These are phyloP conservation scores for Gomphus sp. DNA, from an alignment of 1,284 basidiomycete genomes.

Conservation along the genomic window DNA sequence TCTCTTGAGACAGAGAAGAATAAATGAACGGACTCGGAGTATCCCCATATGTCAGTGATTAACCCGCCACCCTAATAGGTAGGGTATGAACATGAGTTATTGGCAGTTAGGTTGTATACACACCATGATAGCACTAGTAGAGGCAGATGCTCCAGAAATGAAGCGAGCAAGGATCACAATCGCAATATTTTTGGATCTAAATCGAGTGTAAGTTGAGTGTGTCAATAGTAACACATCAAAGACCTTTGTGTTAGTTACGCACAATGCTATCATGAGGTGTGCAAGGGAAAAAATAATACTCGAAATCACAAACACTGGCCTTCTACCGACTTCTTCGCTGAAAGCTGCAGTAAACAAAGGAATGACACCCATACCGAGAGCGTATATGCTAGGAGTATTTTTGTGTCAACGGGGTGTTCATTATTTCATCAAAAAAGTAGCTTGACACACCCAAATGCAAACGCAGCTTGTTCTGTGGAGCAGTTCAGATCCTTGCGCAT, in stretches of 20 bases:
- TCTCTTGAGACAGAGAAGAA: neutral
- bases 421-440: neutral
- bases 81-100: neutral
- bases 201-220: neutral
- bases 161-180: slow-evolving; percentile 65
- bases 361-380: slow-evolving; percentile 59
- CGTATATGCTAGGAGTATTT: slow-evolving; percentile 31
- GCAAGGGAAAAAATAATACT: slow-evolving; percentile 48
- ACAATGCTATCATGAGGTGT: slow-evolving; percentile 56
- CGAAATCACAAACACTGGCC: slow-evolving; percentile 56
- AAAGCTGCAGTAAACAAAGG: slow-evolving; percentile 68
- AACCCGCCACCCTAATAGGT: slow-evolving; percentile 3
- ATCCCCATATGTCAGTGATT: slow-evolving; percentile 47
- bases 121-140: slow-evolving; percentile 61
- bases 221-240: neutral
- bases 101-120: slow-evolving; percentile 29
- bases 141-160: slow-evolving; percentile 56
- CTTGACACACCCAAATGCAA: slow-evolving; percentile 33
- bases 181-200: slow-evolving; percentile 55
- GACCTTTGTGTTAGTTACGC: slow-evolving; percentile 19
- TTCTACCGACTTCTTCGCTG: slow-evolving; percentile 71
- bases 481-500: no score
- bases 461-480: slow-evolving; percentile 47
- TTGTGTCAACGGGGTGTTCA: neutral
- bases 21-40: slow-evolving; percentile 38